Evolutionary conservation across 2,329 filamentous ascomycete genomes (phyloP), one percentile per base, ranked within the genome.

Genomic region (Chrysoporthe deuterocubensis): DNA sequence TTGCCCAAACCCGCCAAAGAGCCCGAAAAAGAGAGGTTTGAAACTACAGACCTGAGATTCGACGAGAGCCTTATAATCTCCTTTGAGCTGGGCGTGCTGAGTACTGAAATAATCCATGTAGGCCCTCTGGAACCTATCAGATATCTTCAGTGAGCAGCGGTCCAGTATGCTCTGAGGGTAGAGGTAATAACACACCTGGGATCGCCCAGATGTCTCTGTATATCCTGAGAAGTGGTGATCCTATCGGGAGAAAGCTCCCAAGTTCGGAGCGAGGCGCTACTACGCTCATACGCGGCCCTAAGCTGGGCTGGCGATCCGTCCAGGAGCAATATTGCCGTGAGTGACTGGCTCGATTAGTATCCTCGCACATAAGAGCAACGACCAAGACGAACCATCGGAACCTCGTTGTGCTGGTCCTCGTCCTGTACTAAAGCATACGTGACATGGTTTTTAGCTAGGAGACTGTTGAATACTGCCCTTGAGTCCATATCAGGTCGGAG

Each of bases 1-100:
- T 34, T 67, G 70, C 11, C 74, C 74, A 40, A 72, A 65, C 2
- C 69, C 71, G 2, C 69, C 69, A 34, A 76, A 75, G 0, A 75
- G 71, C 7, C 73, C 73, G 48, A 71, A 73, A 1, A 75, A 43
- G 26, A 76, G 64, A 7, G 74, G 73, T 18, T 67, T 69, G 16
- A n/a, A 52, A 7, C 60, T 34, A 34, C 44, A 52, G 14, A 26
- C 32, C 11, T 37, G 44, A 21, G 44, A 21, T 1, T 40, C 13
- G 7, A 52, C 13, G 40, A 62, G 26, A 21, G 44, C 43, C 16
- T 37, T 40, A 8, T 52, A 11, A 21, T 50, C 50, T 7, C 32
- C 60, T n/a, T 52, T 50, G 26, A 40, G 14, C 4, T 52, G 60
- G 11, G 32, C 46, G 32, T 52, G 43, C 13, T 52, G 44, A 11